Percentiles rank a stretch among this genome's conserved stretches.
phyloP scores from a whole-genome alignment of 345 rosid species.

The Passiflora organensis region DNA sequence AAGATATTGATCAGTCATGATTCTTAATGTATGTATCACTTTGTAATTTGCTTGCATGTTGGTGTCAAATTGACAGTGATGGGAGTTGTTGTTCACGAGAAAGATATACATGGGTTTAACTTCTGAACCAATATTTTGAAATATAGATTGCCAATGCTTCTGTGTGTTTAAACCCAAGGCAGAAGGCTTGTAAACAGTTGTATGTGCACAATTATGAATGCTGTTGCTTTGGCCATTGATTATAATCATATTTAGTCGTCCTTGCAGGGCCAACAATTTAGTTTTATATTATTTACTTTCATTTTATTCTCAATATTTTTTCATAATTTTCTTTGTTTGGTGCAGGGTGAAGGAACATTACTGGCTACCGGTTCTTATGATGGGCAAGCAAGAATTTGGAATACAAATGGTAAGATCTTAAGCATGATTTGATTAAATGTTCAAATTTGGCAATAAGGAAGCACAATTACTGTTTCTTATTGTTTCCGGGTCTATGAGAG shows the following conservation, averaged over 20 bases:
- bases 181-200: too few species aligned
- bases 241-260: not conserved
- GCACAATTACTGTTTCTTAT: not conserved
- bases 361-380: conserved; percentile 98
- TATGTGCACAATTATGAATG: too few species aligned
- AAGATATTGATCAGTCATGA: too few species aligned
- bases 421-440: not conserved
- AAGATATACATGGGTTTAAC: too few species aligned
- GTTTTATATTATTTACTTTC: not conserved
- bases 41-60: too few species aligned
- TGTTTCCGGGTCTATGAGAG: not conserved
- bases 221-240: too few species aligned
- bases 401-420: conserved; percentile 53
- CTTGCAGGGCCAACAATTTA: conserved; percentile 5
- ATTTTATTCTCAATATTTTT: not conserved
- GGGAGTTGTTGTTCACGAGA: not conserved
- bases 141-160: too few species aligned
- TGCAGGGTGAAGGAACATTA: conserved; percentile 82
- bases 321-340: conserved; percentile 11
- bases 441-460: too few species aligned
- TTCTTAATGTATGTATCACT: too few species aligned
- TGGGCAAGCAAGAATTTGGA: conserved; percentile 97
- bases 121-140: too few species aligned
- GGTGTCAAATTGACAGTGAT: too few species aligned
- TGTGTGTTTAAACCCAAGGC: too few species aligned